Percentiles rank a stretch among this genome's conserved stretches.
phyloP scores from a whole-genome alignment of 192 early-diverging fungal species.

The Piromyces finnis region DNA sequence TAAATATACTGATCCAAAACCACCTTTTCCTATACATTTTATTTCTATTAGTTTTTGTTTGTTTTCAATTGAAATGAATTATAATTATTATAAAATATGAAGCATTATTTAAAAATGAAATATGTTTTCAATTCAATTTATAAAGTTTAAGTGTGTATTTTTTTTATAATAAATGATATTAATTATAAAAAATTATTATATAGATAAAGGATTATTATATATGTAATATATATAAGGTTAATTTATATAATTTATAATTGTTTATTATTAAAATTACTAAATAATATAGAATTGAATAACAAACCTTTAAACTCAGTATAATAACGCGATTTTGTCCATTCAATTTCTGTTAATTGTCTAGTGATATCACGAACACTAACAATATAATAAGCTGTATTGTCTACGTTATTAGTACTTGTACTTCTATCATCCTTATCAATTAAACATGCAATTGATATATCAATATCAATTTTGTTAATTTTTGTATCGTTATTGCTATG shows the following conservation, averaged over 20 bases:
- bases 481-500: background rate
- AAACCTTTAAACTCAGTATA: background rate
- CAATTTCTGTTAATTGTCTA: background rate
- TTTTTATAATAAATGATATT: no score
- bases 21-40: constrained; percentile 65
- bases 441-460: background rate
- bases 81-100: no score
- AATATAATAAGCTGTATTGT: background rate
- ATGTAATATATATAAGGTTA: no score
- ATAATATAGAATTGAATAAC: no score
- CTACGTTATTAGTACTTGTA: background rate
- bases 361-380: background rate
- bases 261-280: no score
- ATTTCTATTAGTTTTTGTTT: constrained; percentile 24
- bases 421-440: background rate
- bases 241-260: no score
- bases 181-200: no score
- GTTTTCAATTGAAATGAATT: no score
- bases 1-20: constrained; percentile 73
- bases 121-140: no score
- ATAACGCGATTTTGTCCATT: background rate
- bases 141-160: no score
- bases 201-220: no score
- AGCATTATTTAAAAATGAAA: no score
- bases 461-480: background rate